A percentile compares a stretch with the other conserved stretches of the same genome.
Conservation (phyloP, 176 grass and related monocot species). For the Lolium perenne region DNA sequence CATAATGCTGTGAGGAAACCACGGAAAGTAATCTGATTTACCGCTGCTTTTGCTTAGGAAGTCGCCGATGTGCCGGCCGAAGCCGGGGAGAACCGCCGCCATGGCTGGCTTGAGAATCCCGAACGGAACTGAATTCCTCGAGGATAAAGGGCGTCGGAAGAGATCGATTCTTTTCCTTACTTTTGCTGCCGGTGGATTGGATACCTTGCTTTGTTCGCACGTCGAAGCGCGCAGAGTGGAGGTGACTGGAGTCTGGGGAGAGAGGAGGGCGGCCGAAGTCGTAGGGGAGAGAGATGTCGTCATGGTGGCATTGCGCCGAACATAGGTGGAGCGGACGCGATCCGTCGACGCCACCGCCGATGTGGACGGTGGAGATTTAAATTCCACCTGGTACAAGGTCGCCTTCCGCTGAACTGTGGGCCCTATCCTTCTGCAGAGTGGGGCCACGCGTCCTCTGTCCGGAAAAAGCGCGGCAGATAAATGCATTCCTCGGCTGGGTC, state of each 20-base stretch:
- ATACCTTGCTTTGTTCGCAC: constrained; percentile 34
- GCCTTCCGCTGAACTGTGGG: background rate
- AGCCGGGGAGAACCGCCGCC: constrained; percentile 13
- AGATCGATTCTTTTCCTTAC: background rate
- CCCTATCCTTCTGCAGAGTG: fast-evolving
- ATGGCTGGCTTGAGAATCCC: constrained; percentile 26
- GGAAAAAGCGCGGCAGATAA: background rate
- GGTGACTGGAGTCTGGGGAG: background rate
- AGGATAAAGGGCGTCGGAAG: background rate
- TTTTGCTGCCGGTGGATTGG: background rate
- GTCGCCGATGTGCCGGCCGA: constrained; percentile 36
- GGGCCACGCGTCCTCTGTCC: too few species aligned
- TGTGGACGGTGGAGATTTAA: constrained; percentile 8
- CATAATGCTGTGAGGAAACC: background rate
- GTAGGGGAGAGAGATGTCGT: constrained; percentile 36
- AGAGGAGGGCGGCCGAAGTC: background rate
- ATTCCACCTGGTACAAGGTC: background rate
- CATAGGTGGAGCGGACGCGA: background rate
- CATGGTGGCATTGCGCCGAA: constrained; percentile 36
- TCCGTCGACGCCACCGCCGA: constrained; percentile 11
- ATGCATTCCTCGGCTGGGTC: background rate
- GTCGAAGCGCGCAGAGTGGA: background rate
- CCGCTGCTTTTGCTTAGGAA: constrained; percentile 37
- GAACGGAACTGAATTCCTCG: background rate
- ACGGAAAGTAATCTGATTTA: background rate